A percentile compares a stretch with the other conserved stretches of the same genome.
These are phyloP conservation scores for Smithsoniella earleae DNA, from an alignment of 163 green algal species.

Conservation along the genomic window DNA sequence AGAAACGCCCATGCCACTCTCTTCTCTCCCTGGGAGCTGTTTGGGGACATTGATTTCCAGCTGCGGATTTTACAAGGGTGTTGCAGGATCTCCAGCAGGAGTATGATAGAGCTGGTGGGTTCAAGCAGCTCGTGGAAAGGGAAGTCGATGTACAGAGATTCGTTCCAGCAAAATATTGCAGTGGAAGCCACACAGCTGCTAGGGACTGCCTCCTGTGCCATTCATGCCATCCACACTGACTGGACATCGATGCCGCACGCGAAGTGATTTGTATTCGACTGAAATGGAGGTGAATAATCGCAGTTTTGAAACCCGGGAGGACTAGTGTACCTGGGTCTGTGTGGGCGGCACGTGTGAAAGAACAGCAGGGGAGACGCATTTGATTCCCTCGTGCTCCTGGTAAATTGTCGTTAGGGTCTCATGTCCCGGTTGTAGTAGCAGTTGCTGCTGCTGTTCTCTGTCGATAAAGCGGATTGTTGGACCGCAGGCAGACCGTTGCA, in stretches of 20 bases:
- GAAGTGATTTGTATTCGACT: too few relatives aligned
- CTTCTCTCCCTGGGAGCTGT: not conserved
- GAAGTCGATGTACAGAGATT: not conserved
- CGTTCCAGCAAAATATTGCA: not conserved
- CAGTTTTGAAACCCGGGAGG: too few relatives aligned
- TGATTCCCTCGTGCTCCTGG: not conserved
- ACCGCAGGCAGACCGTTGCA: not conserved
- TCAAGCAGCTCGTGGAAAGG: not conserved
- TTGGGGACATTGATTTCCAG: not conserved
- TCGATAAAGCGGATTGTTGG: not conserved
- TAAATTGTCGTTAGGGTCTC: slow-evolving; percentile 6
- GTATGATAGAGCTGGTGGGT: not conserved
- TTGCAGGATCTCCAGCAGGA: slow-evolving; percentile 6
- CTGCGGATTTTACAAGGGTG: not conserved
- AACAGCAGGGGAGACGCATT: not conserved
- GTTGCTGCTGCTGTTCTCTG: not conserved
- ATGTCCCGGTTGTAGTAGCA: not conserved
- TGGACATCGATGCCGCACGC: too few relatives aligned
- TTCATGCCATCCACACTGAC: too few relatives aligned
- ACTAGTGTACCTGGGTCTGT: slow-evolving; percentile 1
- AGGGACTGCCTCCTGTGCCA: too few relatives aligned
- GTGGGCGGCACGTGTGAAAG: not conserved
- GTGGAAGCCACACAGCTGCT: too few relatives aligned
- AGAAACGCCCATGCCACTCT: slow-evolving; percentile 1
- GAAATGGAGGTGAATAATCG: too few relatives aligned